phyloP scores from a whole-genome alignment of 257 asterid genomes.

The Solanum rostratum region DNA sequence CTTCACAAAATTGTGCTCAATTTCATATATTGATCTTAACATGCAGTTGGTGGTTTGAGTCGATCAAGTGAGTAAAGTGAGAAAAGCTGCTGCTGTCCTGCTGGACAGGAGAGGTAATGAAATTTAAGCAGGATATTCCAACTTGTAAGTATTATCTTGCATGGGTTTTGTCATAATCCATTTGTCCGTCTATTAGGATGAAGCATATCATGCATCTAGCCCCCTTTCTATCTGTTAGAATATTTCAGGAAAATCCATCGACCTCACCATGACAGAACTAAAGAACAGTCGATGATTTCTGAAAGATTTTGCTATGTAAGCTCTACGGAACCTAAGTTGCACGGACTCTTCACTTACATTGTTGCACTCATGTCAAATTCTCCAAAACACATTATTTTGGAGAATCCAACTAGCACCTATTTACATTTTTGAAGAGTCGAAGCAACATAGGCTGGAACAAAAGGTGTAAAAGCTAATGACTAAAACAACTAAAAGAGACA shows the following conservation, averaged over 20 bases:
- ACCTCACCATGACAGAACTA: not conserved
- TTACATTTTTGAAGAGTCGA: not conserved
- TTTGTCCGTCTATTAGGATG: not conserved
- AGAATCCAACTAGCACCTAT: not conserved
- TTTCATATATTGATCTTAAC: not conserved
- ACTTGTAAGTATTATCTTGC: not conserved
- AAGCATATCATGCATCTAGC: not conserved
- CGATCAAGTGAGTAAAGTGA: not conserved
- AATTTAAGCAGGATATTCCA: not conserved
- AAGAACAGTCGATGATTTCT: not conserved
- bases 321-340: not conserved
- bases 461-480: not conserved
- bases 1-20: not conserved
- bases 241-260: not conserved
- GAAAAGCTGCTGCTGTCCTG: not conserved
- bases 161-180: not conserved
- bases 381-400: not conserved
- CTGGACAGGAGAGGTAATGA: not conserved
- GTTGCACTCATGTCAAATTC: not conserved
- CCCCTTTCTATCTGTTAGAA: not conserved
- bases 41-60: not conserved
- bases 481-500: not conserved
- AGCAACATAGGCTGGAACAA: not conserved
- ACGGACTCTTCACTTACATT: not conserved
- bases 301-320: not conserved